These are phyloP conservation scores for Reutealis trisperma DNA, from an alignment of 345 rosid genomes.

Conservation along the genomic window DNA sequence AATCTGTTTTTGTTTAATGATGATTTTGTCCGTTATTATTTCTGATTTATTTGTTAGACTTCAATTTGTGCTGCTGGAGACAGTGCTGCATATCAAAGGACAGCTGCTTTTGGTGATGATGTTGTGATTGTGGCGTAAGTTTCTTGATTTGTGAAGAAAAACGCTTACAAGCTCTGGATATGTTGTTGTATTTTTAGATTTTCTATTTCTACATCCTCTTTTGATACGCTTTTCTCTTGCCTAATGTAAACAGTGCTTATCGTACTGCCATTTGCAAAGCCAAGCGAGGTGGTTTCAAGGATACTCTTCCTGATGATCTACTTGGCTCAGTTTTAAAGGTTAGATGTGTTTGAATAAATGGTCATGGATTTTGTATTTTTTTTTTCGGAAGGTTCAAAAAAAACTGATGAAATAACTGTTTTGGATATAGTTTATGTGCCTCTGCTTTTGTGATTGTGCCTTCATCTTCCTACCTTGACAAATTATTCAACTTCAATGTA, in stretches of 20 bases:
- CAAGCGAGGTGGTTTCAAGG: conserved; percentile 93
- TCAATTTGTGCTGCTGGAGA: conserved; percentile 70
- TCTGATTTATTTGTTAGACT: conserved; percentile 36
- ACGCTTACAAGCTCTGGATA: not conserved
- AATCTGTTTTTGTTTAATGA: not conserved
- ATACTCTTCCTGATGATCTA: conserved; percentile 80
- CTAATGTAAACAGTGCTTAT: conserved; percentile 55
- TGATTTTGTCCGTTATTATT: not conserved
- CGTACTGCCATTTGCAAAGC: conserved; percentile 92
- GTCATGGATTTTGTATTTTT: not conserved
- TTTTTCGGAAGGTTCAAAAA: not conserved
- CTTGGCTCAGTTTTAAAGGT: conserved; percentile 87
- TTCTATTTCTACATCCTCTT: not conserved
- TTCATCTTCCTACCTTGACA: not conserved
- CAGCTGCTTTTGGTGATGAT: conserved; percentile 79
- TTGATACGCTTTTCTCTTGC: not conserved
- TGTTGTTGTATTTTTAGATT: conserved; percentile 3
- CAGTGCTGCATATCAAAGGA: conserved; percentile 56
- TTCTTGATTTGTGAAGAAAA: not conserved
- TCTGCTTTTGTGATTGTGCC: not conserved
- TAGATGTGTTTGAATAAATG: conserved; percentile 5
- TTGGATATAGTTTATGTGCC: not conserved
- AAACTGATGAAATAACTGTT: not conserved
- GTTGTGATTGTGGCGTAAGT: conserved; percentile 93
- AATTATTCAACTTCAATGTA: conserved; percentile 22